These are phyloP conservation scores for Aspergillus neotritici DNA, from an alignment of 2,329 filamentous ascomycete genomes.

Conservation along the genomic window DNA sequence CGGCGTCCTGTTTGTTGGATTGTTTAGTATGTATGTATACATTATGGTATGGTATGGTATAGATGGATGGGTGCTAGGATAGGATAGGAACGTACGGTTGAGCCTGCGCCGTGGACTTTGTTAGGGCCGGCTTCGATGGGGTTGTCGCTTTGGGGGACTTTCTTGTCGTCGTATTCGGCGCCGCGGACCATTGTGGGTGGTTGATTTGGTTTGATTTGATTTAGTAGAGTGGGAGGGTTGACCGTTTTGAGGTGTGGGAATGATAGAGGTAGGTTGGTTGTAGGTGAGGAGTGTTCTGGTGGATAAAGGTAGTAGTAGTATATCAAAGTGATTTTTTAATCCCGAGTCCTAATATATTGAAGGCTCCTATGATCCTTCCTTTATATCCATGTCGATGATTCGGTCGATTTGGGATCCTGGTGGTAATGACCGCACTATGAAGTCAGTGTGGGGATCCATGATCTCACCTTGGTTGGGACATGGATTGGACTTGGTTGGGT, in stretches of 20 bases:
- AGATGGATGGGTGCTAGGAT: not conserved
- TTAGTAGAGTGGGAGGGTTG: no score
- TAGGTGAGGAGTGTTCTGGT: not conserved
- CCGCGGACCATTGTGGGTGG: conserved; percentile 36
- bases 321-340: no score
- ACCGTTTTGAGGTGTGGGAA: not conserved
- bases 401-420: conserved; percentile 1
- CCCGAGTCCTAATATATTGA: no score
- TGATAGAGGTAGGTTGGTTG: not conserved
- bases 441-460: conserved; percentile 26
- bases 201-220: no score
- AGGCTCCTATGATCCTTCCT: not conserved
- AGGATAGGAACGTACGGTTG: conserved; percentile 20
- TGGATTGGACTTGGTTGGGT: not conserved
- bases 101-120: conserved; percentile 32
- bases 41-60: not conserved
- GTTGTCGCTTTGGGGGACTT: conserved; percentile 36
- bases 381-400: conserved; percentile 2
- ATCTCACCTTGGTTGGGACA: conserved; percentile 19
- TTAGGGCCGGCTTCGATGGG: conserved; percentile 29
- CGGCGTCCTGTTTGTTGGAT: conserved; percentile 16
- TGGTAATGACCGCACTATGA: conserved; percentile 28
- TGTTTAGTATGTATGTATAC: conserved; percentile 9
- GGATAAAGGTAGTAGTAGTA: no score
- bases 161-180: conserved; percentile 36